Evolutionary conservation across 768 basidiomycete species (phyloP).

Genomic region (Pholiota conissans): DNA sequence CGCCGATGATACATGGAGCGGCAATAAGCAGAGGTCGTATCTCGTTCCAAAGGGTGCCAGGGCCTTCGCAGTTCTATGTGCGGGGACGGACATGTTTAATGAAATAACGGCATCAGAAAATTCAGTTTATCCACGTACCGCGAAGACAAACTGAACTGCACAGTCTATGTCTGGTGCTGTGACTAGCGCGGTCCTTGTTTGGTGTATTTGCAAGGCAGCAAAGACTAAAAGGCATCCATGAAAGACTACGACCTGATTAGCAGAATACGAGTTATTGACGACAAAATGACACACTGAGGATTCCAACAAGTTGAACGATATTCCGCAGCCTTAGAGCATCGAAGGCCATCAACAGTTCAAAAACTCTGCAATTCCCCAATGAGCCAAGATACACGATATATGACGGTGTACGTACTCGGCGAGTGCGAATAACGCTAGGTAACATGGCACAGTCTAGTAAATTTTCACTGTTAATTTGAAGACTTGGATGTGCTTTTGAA

Average conservation of each 20-base stretch:
- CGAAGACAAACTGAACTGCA: slow-evolving; percentile 29
- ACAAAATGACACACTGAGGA: slow-evolving; percentile 51
- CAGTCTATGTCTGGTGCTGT: slow-evolving; percentile 25
- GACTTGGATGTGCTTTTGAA: no score
- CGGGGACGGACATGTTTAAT: neutral
- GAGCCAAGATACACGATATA: neutral
- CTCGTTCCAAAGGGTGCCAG: slow-evolving; percentile 55
- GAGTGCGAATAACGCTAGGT: slow-evolving; percentile 79
- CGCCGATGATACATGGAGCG: slow-evolving; percentile 66
- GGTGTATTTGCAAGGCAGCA: slow-evolving; percentile 73
- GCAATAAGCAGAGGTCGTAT: slow-evolving; percentile 72
- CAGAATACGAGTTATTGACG: neutral
- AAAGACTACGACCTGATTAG: slow-evolving; percentile 49
- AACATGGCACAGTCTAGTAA: slow-evolving; percentile 75
- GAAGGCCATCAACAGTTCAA: slow-evolving; percentile 77
- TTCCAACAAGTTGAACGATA: slow-evolving; percentile 74
- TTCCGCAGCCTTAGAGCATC: slow-evolving; percentile 83
- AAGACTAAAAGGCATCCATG: slow-evolving; percentile 74
- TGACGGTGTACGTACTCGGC: slow-evolving; percentile 58
- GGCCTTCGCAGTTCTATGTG: slow-evolving; percentile 46
- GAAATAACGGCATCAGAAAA: no score
- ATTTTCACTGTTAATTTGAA: neutral
- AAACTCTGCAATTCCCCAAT: slow-evolving; percentile 49
- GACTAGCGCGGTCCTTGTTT: slow-evolving; percentile 67
- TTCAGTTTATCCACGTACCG: no score